Conservation (phyloP, 2,329 filamentous ascomycete species). For the Xylaria sp. region DNA sequence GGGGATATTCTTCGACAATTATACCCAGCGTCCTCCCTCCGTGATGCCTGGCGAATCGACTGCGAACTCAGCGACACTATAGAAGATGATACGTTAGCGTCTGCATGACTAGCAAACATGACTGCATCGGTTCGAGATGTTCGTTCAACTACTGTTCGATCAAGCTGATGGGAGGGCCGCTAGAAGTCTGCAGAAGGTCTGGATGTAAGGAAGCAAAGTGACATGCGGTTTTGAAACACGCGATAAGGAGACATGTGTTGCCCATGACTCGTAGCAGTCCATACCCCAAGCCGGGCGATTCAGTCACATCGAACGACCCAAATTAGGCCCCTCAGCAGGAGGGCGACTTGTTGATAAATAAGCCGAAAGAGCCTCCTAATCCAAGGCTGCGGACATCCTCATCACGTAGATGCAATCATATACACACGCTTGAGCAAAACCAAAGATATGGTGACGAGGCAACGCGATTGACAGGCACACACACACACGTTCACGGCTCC, state of each 20-base stretch:
- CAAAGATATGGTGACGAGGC: constrained; percentile 32
- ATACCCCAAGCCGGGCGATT: constrained; percentile 30
- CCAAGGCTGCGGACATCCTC: constrained; percentile 21
- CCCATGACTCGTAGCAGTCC: constrained; percentile 42
- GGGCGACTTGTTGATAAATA: constrained; percentile 9
- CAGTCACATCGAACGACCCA: constrained; percentile 19
- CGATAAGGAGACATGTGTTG: constrained; percentile 30
- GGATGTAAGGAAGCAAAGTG: constrained; percentile 33
- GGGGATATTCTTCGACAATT: constrained; percentile 34
- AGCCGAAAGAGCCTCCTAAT: background rate
- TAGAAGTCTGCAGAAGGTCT: constrained; percentile 34
- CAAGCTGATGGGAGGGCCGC: constrained; percentile 18
- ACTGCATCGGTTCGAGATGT: constrained; percentile 28
- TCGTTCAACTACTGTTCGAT: constrained; percentile 33
- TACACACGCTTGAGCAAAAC: constrained; percentile 36
- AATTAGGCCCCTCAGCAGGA: constrained; percentile 18
- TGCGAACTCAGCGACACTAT: constrained; percentile 31
- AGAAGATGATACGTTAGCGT: constrained; percentile 37
- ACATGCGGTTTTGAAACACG: constrained; percentile 31
- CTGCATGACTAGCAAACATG: constrained; percentile 34
- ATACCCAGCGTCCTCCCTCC: constrained; percentile 27
- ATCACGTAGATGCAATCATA: constrained; percentile 38
- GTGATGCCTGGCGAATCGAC: constrained; percentile 15
- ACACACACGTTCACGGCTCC: constrained; percentile 37
- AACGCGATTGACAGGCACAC: constrained; percentile 34